Conservation (phyloP, 345 rosid genomes). For the Murraya koenigii region DNA sequence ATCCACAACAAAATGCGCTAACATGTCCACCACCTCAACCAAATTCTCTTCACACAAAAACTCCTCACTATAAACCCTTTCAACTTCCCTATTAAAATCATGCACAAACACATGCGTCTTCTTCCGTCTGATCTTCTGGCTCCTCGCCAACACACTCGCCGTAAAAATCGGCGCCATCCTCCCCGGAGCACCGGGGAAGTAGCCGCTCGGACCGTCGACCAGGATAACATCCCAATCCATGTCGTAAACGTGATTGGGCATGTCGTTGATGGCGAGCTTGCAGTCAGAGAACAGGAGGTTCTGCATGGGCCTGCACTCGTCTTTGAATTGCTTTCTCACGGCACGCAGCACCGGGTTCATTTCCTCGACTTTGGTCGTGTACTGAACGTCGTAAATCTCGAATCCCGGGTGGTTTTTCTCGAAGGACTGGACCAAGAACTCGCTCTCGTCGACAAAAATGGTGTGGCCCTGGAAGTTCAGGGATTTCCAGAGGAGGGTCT, state of each 20-base stretch:
- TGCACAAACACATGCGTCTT: constrained; percentile 82
- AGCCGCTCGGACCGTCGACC: constrained; percentile 82
- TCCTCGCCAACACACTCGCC: constrained; percentile 73
- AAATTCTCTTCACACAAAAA: constrained; percentile 74
- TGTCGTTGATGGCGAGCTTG: constrained; percentile 66
- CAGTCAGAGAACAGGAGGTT: constrained; percentile 88
- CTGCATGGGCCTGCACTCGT: constrained; percentile 85
- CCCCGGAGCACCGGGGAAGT: constrained; percentile 57
- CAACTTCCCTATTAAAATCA: constrained; percentile 65
- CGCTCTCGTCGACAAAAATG: constrained; percentile 73
- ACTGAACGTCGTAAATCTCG: constrained; percentile 81
- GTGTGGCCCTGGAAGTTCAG: constrained; percentile 69
- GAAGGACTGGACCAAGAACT: constrained; percentile 55
- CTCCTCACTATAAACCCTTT: constrained; percentile 62
- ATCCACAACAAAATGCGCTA: constrained; percentile 60
- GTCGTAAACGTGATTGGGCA: constrained; percentile 82
- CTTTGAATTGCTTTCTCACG: constrained; percentile 32
- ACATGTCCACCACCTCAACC: constrained; percentile 44
- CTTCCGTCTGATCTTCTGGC: constrained; percentile 29
- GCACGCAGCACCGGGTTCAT: constrained; percentile 34
- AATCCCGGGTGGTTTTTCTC: constrained; percentile 59
- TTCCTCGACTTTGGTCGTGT: constrained; percentile 67
- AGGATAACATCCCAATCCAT: constrained; percentile 78
- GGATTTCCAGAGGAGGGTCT: constrained; percentile 80
- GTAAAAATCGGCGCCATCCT: constrained; percentile 88